These are phyloP conservation scores for Marsdenia floribunda DNA, from an alignment of 257 asterid genomes.

Conservation along the genomic window DNA sequence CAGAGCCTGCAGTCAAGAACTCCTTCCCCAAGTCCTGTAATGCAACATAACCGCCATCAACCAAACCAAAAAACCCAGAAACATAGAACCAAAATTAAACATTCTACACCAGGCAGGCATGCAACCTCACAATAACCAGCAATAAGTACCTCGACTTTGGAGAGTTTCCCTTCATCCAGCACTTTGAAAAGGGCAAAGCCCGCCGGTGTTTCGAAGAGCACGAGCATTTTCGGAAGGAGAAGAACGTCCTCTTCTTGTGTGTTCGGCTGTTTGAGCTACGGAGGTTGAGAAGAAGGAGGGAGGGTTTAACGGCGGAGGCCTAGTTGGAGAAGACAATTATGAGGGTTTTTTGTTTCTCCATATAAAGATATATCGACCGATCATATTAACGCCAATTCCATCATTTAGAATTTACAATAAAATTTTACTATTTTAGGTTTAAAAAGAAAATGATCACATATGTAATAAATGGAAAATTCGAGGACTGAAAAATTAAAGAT, in stretches of 20 bases:
- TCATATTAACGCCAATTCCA: too few relatives aligned
- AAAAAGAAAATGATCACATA: too few relatives aligned
- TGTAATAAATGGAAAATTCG: too few relatives aligned
- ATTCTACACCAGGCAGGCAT: not conserved
- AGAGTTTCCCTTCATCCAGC: constrained; percentile 51
- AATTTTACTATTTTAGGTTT: too few relatives aligned
- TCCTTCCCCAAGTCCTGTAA: constrained; percentile 75
- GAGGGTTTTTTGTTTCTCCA: not conserved
- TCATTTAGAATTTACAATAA: too few relatives aligned
- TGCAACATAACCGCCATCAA: not conserved
- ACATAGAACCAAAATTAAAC: not conserved
- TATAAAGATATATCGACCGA: too few relatives aligned
- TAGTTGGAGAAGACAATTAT: not conserved
- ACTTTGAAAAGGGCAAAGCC: constrained; percentile 63
- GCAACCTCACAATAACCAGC: not conserved
- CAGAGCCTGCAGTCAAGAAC: constrained; percentile 59
- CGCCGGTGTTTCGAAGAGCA: constrained; percentile 52
- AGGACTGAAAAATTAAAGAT: too few relatives aligned
- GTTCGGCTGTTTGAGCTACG: not conserved
- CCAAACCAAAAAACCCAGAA: not conserved
- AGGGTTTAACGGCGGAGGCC: constrained; percentile 8
- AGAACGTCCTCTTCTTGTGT: not conserved
- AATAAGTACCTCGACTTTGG: constrained; percentile 47
- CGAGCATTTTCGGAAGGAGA: constrained; percentile 24
- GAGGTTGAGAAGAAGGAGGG: not conserved